These are phyloP conservation scores for Ganoderma leucocontextum DNA, from an alignment of 1,284 basidiomycete species.

Conservation along the genomic window DNA sequence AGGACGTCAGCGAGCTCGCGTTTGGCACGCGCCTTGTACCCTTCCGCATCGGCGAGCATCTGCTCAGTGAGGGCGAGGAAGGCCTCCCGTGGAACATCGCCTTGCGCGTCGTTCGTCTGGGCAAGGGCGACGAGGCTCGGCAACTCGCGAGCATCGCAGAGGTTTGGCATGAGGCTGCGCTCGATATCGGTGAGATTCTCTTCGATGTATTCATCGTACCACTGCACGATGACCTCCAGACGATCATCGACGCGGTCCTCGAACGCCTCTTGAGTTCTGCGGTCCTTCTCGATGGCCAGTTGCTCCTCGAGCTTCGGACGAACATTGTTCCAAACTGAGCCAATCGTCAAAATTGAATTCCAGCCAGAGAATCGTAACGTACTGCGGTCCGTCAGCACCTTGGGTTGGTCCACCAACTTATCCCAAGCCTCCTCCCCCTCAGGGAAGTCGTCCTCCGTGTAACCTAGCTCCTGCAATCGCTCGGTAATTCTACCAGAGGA, in stretches of 20 bases:
- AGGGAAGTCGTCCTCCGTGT: constrained; percentile 10
- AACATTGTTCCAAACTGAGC: constrained; percentile 22
- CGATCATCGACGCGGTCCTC: neutral
- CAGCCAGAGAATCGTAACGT: neutral
- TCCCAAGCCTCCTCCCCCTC: neutral
- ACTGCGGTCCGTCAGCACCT: constrained; percentile 17
- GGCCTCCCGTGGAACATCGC: constrained; percentile 5
- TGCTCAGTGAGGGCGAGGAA: constrained; percentile 8
- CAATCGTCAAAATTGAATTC: no score
- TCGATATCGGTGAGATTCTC: neutral
- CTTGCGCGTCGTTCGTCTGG: constrained; percentile 11
- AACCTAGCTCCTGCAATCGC: constrained; percentile 15
- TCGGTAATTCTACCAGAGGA: constrained; percentile 8
- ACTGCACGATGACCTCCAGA: neutral
- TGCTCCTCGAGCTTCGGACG: constrained; percentile 21
- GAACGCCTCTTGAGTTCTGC: neutral
- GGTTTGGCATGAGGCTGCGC: constrained; percentile 17
- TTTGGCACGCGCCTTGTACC: constrained; percentile 9
- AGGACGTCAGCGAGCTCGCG: neutral
- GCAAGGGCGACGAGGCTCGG: constrained; percentile 16
- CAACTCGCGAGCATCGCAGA: constrained; percentile 8
- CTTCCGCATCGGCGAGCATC: constrained; percentile 9
- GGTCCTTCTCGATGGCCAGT: constrained; percentile 7
- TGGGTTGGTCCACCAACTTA: neutral
- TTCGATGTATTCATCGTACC: constrained; percentile 9